Evolutionary conservation across 192 early-diverging fungal genomes (phyloP), one percentile per base, ranked within the genome.

Genomic region (Rhizoclosmatium sp.): DNA sequence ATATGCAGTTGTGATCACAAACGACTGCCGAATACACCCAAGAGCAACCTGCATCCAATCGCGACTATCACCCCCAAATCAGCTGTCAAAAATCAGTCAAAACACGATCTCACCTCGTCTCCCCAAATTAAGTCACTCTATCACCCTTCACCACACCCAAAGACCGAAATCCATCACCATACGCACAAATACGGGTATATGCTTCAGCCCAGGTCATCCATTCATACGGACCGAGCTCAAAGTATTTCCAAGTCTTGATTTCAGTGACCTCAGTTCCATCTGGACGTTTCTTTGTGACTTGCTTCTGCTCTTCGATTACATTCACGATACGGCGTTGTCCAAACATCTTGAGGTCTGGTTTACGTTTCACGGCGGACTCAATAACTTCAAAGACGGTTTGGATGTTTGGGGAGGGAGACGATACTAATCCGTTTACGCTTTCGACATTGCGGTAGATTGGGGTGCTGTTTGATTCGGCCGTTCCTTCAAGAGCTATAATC

Each of bases 161-260:
- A 48, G 93, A 79, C 67, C 79, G 78, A 4, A 96, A 86, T 60
- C 94, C 97, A 41, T 89, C 82, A 12, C 95, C 94, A 67, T 95
- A 87, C 31, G 86, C 82, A 21, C 83, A 78, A 4, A 87, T 80
- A 44, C 81, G 82, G 47, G 86, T 79, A 69, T 83, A 45, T 44
- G 76, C 93, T 59, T 97, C 91, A 12, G 82, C 82, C 71, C 94
- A 96, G 62, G 91, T 94, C 78, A 94, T 82, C 90, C 93, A 98
- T 76, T 90, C 76, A 87, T 91, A 97, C 31, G 79, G 84, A 16
- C 91, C 88, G 68, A 97, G 86, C 81, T 92, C 87, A 80, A 93
- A 94, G 78, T 90, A 95, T 71, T 87, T 93, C 69, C 69, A 95
- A 46, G 66, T 91, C 83, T 98, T 98, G 70, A 81, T 39, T 40